phyloP scores from a whole-genome alignment of 2,329 filamentous ascomycete species.

The Cercospora sojina region DNA sequence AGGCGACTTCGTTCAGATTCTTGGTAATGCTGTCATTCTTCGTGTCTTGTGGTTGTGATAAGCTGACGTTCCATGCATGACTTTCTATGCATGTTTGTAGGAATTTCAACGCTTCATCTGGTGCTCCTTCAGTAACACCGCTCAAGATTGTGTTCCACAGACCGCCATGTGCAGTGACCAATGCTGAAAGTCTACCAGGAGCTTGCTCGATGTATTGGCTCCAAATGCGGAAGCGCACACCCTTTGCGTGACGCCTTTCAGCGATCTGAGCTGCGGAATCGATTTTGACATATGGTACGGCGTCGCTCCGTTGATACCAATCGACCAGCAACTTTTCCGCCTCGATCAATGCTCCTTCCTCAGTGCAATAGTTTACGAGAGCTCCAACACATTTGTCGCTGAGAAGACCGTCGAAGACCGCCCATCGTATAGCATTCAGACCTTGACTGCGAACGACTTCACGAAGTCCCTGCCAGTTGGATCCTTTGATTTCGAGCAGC shows the following conservation, averaged over 20 bases:
- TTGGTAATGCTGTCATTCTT: background rate
- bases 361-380: slow-evolving; percentile 16
- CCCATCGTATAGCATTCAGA: slow-evolving; percentile 40
- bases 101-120: background rate
- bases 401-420: slow-evolving; percentile 39
- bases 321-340: slow-evolving; percentile 4
- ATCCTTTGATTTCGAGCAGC: slow-evolving; percentile 37
- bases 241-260: background rate
- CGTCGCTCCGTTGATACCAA: slow-evolving; percentile 2
- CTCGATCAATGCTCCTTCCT: slow-evolving; percentile 7
- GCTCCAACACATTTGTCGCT: slow-evolving; percentile 10
- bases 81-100: background rate
- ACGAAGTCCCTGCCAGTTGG: slow-evolving; percentile 43
- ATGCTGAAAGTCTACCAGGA: background rate
- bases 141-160: background rate
- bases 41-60: background rate
- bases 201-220: background rate
- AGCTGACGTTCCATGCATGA: background rate
- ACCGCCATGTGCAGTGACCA: background rate
- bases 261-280: background rate
- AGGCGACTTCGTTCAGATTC: slow-evolving; percentile 4
- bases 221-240: background rate
- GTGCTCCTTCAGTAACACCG: background rate
- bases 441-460: slow-evolving; percentile 45
- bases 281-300: background rate